Base-by-base conservation (phyloP, 805 yeast genomes). In the Diddensiella caesifluorescens region DNA sequence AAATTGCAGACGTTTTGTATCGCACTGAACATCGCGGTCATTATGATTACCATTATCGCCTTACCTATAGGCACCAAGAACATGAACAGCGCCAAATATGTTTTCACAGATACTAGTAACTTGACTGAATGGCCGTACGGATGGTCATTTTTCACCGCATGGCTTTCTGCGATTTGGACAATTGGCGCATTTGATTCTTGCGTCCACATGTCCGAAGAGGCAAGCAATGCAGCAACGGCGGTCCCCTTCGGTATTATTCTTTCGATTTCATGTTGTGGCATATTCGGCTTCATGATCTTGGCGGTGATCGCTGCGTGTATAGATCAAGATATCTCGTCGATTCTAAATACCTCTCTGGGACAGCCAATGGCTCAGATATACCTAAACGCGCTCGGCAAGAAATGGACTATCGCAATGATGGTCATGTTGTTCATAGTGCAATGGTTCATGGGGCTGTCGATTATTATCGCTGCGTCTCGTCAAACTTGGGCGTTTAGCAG, bases 401-500 rank as follows among this genome's bases (percentile, higher is more conserved):
- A 67, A 39, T 77, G 83, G 83, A 80, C 86, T 12, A 62, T 79
- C 35, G 81, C 80, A 0, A 68, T 79, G 48, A 75, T 80, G 79
- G 51, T 75, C 3, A 51, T 80, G 38, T 72, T 78, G 56, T 71
- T 78, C 6, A 56, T 70, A 47, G 77, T 83, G 18, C 85, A 79
- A 57, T 77, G 74, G 59, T 62, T 79, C 41, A 80, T 80, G 85
- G 82, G 83, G 13, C 69, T 75, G 19, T 75, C 82, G 2, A 70
- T 75, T 41, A 63, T 79, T 36, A 70, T 79, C 36, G 85, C 86
- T 7, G 71, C 75, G 4, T 78, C 84, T 4, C 72, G 88, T 60
- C 87, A 80, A 59, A 69, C 79, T 38, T 81, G 83, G 78, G 86
- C 87, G 1, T 79, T 80, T 59, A 78, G 85, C 30, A 74, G 90